Base-by-base conservation (phyloP, 1,284 basidiomycete genomes). In the Trichosporon coremiiforme region DNA sequence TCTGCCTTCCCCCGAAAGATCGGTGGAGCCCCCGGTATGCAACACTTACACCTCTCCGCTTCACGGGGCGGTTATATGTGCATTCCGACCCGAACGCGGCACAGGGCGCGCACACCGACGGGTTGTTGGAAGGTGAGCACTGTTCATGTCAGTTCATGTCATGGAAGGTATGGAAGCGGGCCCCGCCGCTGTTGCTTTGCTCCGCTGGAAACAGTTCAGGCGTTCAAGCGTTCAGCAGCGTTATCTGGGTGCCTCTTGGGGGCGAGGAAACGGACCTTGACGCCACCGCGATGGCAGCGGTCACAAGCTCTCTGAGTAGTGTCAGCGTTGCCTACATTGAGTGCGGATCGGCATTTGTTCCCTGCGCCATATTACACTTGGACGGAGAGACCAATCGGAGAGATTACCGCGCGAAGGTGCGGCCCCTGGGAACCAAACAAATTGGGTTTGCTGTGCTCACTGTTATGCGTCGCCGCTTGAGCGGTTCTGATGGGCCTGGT, bases 11-110 rank as follows among this genome's bases (percentile, higher is more conserved):
- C 8, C 57, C 57, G 57, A 62, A 62, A 6, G 10, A 33, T 8
- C 17, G 7, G 64, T 45, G 45, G 64, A 38, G 25, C 29, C 38
- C 36, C 13, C 38, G 25, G 10, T 20, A 53, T 20, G 31, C 17
- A 53, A 55, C 25, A 75, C 81, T 76, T 68, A 81, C 81, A 15
- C 82, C 82, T 63, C 82, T 78, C 12, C 79, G 74, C 70, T 80
- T 81, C 67, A 76, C 73, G 0, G 82, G 82, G 17, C 82, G 75
- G 41, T 80, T 69, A 64, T 80, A 83, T 4, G 81, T 83, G 69
- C 82, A 82, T 45, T 72, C 73, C 17, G 75, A 75, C 5, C 78
- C 78, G 64, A 78, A 81, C 0, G 76, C 73, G 9, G 73, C 73
- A 70, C 82, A 83, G 22, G 81, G 80, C 9, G 68, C 74, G 65